phyloP scores from a whole-genome alignment of 805 yeast species.

The Wickerhamiella dianesei region DNA sequence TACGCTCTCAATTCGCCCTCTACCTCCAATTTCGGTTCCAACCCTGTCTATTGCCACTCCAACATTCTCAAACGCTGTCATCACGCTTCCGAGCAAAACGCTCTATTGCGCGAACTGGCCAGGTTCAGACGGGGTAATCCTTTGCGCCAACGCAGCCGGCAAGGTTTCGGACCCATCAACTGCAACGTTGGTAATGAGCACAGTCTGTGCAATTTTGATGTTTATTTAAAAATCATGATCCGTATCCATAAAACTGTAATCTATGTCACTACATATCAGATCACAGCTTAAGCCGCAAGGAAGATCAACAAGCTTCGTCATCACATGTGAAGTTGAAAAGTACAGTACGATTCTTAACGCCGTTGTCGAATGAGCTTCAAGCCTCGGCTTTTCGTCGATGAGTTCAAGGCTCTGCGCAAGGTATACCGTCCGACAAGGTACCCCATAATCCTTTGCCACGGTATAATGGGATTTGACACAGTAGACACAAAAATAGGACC shows the following conservation, averaged over 20 bases:
- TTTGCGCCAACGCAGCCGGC: background rate
- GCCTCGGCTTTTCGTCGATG: constrained; percentile 3
- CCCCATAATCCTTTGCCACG: constrained; percentile 78
- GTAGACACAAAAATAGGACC: constrained; percentile 30
- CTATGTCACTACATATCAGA: no score
- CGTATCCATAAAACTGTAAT: no score
- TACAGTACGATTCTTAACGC: no score
- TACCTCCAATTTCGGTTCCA: background rate
- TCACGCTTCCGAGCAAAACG: background rate
- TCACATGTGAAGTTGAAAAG: background rate
- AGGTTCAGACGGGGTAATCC: background rate
- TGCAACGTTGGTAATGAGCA: background rate
- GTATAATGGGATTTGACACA: constrained; percentile 69
- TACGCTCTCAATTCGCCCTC: background rate
- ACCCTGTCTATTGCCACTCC: no score
- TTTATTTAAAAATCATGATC: no score
- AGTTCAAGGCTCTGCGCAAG: constrained; percentile 14
- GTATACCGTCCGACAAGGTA: constrained; percentile 18
- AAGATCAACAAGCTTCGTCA: background rate
- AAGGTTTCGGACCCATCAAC: background rate
- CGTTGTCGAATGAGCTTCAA: background rate
- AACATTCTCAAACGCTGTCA: background rate
- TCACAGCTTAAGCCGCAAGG: no score
- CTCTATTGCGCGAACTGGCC: background rate
- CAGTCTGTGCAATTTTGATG: background rate